A percentile compares a stretch with the other conserved stretches of the same genome.
These are phyloP conservation scores for Mytilinidion resinicola DNA, from an alignment of 495 filamentous ascomycete species.

Conservation along the genomic window DNA sequence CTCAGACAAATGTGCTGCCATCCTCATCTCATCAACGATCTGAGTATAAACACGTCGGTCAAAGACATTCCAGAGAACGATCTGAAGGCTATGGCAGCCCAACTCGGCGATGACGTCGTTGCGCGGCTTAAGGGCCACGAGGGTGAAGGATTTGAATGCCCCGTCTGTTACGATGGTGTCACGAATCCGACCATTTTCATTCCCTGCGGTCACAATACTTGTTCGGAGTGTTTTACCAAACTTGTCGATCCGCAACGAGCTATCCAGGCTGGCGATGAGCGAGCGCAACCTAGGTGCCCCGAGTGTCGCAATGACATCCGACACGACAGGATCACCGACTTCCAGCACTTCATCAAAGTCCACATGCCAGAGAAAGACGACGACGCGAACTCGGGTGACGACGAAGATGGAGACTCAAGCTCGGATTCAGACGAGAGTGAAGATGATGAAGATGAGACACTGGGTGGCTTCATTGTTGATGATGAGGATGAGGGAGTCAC, in stretches of 20 bases:
- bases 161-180: constrained; percentile 72
- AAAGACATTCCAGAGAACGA: constrained; percentile 45
- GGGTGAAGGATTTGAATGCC: constrained; percentile 55
- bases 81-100: constrained; percentile 59
- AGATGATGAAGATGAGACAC: constrained; percentile 26
- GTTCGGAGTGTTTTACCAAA: constrained; percentile 69
- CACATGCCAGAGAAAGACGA: constrained; percentile 49
- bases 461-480: constrained; percentile 40
- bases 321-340: constrained; percentile 63
- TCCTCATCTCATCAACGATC: constrained; percentile 79
- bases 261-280: constrained; percentile 53
- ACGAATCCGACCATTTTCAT: constrained; percentile 72
- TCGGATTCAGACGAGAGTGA: constrained; percentile 27
- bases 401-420: constrained; percentile 23
- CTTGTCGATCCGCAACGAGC: constrained; percentile 57
- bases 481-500: constrained; percentile 41
- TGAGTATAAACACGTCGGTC: constrained; percentile 51
- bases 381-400: constrained; percentile 29
- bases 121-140: constrained; percentile 54
- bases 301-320: constrained; percentile 63
- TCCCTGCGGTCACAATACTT: constrained; percentile 81
- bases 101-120: constrained; percentile 56
- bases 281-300: constrained; percentile 59
- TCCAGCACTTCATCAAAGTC: constrained; percentile 65
- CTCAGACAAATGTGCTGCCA: constrained; percentile 92